A percentile compares a stretch with the other conserved stretches of the same genome.
Evolutionary conservation across 495 filamentous ascomycete species (phyloP).

Genomic region (Parathielavia hyrcaniae): DNA sequence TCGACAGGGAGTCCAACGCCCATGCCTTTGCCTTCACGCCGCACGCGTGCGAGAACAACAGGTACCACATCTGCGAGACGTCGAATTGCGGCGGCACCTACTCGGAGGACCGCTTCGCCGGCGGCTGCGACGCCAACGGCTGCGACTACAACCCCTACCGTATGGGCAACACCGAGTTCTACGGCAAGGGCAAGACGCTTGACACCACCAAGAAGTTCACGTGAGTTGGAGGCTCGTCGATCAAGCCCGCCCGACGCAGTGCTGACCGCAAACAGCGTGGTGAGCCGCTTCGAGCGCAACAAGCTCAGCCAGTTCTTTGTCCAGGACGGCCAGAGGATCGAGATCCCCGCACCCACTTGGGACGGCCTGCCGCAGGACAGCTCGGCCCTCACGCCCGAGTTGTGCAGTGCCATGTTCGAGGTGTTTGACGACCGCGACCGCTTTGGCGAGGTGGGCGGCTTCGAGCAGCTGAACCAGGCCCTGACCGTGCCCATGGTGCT

Average conservation of each 20-base stretch:
- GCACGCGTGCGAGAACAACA: conserved; percentile 58
- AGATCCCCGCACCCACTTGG: conserved; percentile 43
- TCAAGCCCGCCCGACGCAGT: neutral
- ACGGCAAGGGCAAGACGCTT: conserved; percentile 54
- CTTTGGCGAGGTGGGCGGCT: conserved; percentile 58
- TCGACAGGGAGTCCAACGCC: conserved; percentile 54
- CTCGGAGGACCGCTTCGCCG: conserved; percentile 47
- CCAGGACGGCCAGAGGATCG: conserved; percentile 58
- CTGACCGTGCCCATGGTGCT: conserved; percentile 62
- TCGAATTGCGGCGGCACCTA: conserved; percentile 48
- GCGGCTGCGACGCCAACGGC: conserved; percentile 63
- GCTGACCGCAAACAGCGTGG: conserved; percentile 37
- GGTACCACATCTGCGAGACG: conserved; percentile 53
- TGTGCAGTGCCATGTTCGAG: conserved; percentile 26
- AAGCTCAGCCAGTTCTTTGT: conserved; percentile 68
- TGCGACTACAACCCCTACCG: conserved; percentile 78
- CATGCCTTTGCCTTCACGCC: conserved; percentile 58
- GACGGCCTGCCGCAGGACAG: conserved; percentile 37
- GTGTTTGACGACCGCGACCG: conserved; percentile 47
- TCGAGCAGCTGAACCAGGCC: conserved; percentile 50
- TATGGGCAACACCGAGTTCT: conserved; percentile 58
- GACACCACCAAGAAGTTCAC: conserved; percentile 64
- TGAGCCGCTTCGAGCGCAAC: conserved; percentile 57
- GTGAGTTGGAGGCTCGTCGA: conserved; percentile 1
- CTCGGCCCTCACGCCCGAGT: conserved; percentile 31